Evolutionary conservation across 495 filamentous ascomycete species (phyloP), one percentile per base, ranked within the genome.

Genomic region (Parachaetomium inaequale): DNA sequence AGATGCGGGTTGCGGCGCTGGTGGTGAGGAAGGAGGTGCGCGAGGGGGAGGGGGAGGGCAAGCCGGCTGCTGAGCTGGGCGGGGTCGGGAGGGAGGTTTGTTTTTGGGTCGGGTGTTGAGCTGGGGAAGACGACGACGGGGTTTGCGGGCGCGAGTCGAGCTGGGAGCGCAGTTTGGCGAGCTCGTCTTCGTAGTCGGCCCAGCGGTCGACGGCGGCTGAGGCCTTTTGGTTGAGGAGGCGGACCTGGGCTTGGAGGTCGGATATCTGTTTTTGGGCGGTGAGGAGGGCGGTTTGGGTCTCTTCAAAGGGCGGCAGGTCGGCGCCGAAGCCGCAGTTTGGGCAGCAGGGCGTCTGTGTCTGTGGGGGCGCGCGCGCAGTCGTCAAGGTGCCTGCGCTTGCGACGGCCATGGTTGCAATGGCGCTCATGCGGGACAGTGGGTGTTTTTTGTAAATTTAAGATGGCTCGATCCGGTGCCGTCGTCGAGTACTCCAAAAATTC

Each of bases 171-270:
- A 92, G 81, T 34, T 81, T 81, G 61, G 82, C 82, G 8, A 96
- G 75, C 75, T 96, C 91, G 72, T 95, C 90, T 82, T 98, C 94
- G 82, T 96, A 96, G 78, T 96, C 90, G 70, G 92, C 89, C 74
- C 92, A 86, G 78, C 91, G 89, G 76, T 92, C 87, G 61, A 81
- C 85, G 67, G 92, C 89, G 34, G 86, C 82, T 0, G 86, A 82
- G 40, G 90, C 90, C 73, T 93, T 95, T 56, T 85, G 78, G 61
- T 86, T 95, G 59, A 98, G 78, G 29, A 82, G 76, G 10, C 76
- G 77, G 14, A 96, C 84, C 70, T 98, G 91, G 51, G 84, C 83
- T 71, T 97, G 85, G 25, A 98, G 78, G 67, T 96, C 93, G 60
- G 83, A 74, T 64, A 97, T 93, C 49, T 86, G 82, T 43, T 78